A percentile compares a stretch with the other conserved stretches of the same genome.
These are phyloP conservation scores for Xylaria hypoxylon DNA, from an alignment of 2,329 filamentous ascomycete species.

Conservation along the genomic window DNA sequence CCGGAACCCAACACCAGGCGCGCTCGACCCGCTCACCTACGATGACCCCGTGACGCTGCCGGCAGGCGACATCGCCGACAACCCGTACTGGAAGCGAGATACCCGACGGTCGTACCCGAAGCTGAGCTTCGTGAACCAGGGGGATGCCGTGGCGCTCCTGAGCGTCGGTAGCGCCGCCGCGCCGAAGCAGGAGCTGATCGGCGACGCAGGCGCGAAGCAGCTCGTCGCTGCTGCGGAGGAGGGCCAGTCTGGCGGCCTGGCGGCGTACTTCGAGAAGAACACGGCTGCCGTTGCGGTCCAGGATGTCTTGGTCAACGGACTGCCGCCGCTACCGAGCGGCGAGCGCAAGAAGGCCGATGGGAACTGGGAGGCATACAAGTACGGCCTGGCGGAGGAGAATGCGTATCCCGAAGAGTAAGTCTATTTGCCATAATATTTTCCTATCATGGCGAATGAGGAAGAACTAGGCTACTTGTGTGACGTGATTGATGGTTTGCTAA, in stretches of 20 bases:
- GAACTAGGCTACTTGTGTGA: neutral
- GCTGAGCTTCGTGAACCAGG: slow-evolving; percentile 83
- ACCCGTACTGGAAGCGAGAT: slow-evolving; percentile 97
- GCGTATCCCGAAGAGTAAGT: slow-evolving; percentile 78
- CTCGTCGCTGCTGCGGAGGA: slow-evolving; percentile 81
- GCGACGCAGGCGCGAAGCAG: slow-evolving; percentile 74
- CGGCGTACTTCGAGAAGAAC: slow-evolving; percentile 79
- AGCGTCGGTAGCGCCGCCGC: slow-evolving; percentile 82
- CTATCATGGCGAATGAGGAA: neutral
- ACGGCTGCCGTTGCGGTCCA: slow-evolving; percentile 54
- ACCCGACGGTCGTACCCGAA: slow-evolving; percentile 83
- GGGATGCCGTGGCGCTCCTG: slow-evolving; percentile 86
- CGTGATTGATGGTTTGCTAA: slow-evolving; percentile 21
- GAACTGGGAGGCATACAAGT: slow-evolving; percentile 75
- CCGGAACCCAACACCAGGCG: slow-evolving; percentile 86
- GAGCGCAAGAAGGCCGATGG: slow-evolving; percentile 63
- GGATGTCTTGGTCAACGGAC: slow-evolving; percentile 78
- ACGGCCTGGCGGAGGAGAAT: slow-evolving; percentile 72
- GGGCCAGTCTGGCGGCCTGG: slow-evolving; percentile 72
- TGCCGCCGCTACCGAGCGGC: slow-evolving; percentile 90
- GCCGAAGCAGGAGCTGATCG: slow-evolving; percentile 86
- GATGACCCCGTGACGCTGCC: slow-evolving; percentile 85
- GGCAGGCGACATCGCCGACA: slow-evolving; percentile 89
- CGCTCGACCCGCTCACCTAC: slow-evolving; percentile 76
- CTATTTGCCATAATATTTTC: neutral